Evolutionary conservation across 371 early-diverging fungal species (phyloP).

Genomic region (Mucor lusitanicus): DNA sequence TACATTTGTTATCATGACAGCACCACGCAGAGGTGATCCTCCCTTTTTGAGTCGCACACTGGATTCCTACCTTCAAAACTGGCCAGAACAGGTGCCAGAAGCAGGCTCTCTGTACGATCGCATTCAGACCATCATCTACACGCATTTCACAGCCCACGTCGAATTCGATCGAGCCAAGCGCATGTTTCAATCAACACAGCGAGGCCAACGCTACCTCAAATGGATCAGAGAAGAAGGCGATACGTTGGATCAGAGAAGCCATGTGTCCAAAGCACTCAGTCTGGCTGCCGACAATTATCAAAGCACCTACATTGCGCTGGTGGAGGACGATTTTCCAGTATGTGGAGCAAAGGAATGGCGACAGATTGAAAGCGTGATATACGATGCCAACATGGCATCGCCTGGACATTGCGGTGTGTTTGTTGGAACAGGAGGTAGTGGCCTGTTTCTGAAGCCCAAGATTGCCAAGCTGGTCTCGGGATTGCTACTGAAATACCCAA

Average conservation of each 20-base stretch:
- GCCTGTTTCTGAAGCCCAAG: slow-evolving; percentile 53
- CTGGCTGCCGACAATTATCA: slow-evolving; percentile 35
- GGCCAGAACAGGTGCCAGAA: slow-evolving; percentile 19
- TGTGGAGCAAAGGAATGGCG: slow-evolving; percentile 57
- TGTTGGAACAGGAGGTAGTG: slow-evolving; percentile 67
- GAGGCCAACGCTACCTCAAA: slow-evolving; percentile 41
- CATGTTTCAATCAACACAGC: slow-evolving; percentile 27
- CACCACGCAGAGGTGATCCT: slow-evolving; percentile 44
- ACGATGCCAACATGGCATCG: slow-evolving; percentile 42
- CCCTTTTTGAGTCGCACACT: slow-evolving; percentile 45
- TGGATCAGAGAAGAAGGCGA: slow-evolving; percentile 49
- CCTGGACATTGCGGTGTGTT: slow-evolving; percentile 63
- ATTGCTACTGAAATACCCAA: slow-evolving; percentile 40
- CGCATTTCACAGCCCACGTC: slow-evolving; percentile 46
- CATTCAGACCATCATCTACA: slow-evolving; percentile 48
- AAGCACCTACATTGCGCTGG: slow-evolving; percentile 51
- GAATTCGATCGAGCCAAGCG: slow-evolving; percentile 38
- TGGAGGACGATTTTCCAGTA: slow-evolving; percentile 68
- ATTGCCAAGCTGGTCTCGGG: slow-evolving; percentile 43
- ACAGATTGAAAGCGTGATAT: slow-evolving; percentile 55
- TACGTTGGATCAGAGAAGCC: slow-evolving; percentile 44
- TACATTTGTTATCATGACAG: slow-evolving; percentile 50
- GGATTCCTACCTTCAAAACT: slow-evolving; percentile 43
- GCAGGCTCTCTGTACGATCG: slow-evolving; percentile 40
- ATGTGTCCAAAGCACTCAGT: slow-evolving; percentile 46